phyloP scores from a whole-genome alignment of 1,284 basidiomycete species.

The Puccinia horiana region DNA sequence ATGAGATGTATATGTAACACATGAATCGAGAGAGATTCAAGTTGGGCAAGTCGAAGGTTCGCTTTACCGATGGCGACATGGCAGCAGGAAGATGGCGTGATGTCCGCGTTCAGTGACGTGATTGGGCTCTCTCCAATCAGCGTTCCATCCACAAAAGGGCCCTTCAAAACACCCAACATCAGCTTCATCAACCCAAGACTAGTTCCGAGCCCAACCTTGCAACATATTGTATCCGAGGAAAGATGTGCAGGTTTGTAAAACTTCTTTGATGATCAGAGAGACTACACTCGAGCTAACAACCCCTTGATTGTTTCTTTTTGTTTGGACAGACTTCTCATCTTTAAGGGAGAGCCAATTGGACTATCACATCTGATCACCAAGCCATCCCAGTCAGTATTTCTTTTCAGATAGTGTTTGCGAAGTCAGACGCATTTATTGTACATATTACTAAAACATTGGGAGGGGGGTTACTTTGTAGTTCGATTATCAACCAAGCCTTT shows the following conservation, averaged over 20 bases:
- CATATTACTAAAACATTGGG: not conserved
- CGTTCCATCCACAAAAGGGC: too few relatives aligned
- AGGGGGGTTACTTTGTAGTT: not conserved
- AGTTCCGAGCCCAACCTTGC: too few relatives aligned
- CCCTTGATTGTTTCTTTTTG: too few relatives aligned
- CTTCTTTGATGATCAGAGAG: too few relatives aligned
- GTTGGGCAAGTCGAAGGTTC: not conserved
- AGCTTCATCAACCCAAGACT: too few relatives aligned
- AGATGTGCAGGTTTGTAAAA: not conserved
- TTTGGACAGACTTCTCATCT: conserved; percentile 30
- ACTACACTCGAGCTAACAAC: too few relatives aligned
- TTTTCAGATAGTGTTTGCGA: too few relatives aligned
- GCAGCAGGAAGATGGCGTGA: not conserved
- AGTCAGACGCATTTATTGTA: too few relatives aligned
- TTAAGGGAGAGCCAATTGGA: conserved; percentile 45
- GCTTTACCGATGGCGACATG: not conserved
- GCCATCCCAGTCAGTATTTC: conserved; percentile 30
- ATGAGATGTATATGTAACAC: not conserved
- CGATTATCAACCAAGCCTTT: conserved; percentile 81
- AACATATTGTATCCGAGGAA: not conserved
- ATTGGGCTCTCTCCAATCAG: too few relatives aligned
- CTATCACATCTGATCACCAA: conserved; percentile 43
- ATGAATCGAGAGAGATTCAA: not conserved
- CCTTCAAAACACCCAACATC: too few relatives aligned
- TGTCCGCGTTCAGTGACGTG: not conserved